These are phyloP conservation scores for Pseudocercospora eumusae DNA, from an alignment of 2,329 filamentous ascomycete species.

Conservation along the genomic window DNA sequence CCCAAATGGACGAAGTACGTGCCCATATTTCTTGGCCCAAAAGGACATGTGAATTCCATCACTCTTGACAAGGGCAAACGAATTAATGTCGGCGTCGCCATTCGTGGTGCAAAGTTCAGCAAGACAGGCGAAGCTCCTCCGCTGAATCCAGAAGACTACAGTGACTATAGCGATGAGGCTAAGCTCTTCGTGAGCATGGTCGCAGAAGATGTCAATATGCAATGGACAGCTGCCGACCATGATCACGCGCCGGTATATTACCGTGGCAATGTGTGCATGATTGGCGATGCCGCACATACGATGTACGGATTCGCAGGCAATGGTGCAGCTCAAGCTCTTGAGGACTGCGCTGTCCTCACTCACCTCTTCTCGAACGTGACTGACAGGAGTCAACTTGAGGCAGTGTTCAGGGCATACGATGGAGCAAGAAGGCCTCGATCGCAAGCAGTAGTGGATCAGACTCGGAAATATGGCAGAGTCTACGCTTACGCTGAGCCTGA, in stretches of 20 bases:
- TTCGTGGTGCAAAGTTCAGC: conserved; percentile 32
- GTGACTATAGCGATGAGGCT: conserved; percentile 36
- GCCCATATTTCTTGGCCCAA: conserved; percentile 38
- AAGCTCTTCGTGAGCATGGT: conserved; percentile 35
- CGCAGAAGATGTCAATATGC: conserved; percentile 29
- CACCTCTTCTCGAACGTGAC: conserved; percentile 3
- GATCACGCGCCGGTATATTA: conserved; percentile 7
- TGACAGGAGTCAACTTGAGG: conserved; percentile 23
- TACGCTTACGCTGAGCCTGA: conserved; percentile 38
- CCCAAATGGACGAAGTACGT: conserved; percentile 37
- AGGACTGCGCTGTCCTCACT: conserved; percentile 8
- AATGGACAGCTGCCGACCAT: conserved; percentile 11
- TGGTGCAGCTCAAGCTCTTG: conserved; percentile 13
- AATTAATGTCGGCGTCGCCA: conserved; percentile 35
- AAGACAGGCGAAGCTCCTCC: conserved; percentile 23
- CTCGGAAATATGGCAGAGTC: conserved; percentile 35
- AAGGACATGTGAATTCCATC: conserved; percentile 39
- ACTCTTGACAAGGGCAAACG: conserved; percentile 37
- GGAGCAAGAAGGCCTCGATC: conserved; percentile 32
- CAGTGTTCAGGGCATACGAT: conserved; percentile 35
- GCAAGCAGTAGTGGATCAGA: conserved; percentile 37
- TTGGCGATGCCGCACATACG: conserved; percentile 14
- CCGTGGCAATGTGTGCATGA: conserved; percentile 11
- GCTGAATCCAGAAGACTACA: conserved; percentile 34
- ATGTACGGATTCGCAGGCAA: conserved; percentile 12